Evolutionary conservation across 805 yeast genomes (phyloP), one percentile per base, ranked within the genome.

Genomic region (Suhomyces vadensis): DNA sequence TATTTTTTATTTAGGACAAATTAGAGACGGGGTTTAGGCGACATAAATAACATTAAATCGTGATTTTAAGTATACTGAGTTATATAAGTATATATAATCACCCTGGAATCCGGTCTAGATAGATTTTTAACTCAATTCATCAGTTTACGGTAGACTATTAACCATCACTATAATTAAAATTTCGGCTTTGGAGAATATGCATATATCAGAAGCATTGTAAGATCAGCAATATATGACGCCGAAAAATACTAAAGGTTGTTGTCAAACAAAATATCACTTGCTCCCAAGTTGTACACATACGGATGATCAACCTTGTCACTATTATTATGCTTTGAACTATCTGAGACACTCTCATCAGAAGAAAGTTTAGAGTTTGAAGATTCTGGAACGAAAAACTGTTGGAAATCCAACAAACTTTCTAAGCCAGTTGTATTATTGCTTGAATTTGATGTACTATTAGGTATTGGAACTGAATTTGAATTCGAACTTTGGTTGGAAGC

Each of bases 201-300:
- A n/a, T n/a, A n/a, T n/a, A n/a, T n/a, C n/a, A n/a, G n/a, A n/a
- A n/a, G n/a, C n/a, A n/a, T n/a, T n/a, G n/a, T n/a, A n/a, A n/a
- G n/a, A n/a, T n/a, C n/a, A n/a, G n/a, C n/a, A n/a, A n/a, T n/a
- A n/a, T n/a, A n/a, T n/a, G n/a, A n/a, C n/a, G n/a, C n/a, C n/a
- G n/a, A n/a, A n/a, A n/a, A n/a, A n/a, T n/a, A 13, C 14, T 14
- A 29, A 16, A 29, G 33, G 33, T 48, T 47, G 27, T 41, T 42
- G 35, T 40, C 49, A 31, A 46, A 51, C 36, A 48, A 41, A 16
- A 54, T 51, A 27, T 54, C 58, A 38, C 47, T 55, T 17, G 54
- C 38, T 7, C 55, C 57, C 14, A 47, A 47, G 40, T 46, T 53
- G 37, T 52, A 54, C 56, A 53, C 46, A 31, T 43, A 44, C 21